Evolutionary conservation across 2,329 filamentous ascomycete species (phyloP), one percentile per base, ranked within the genome.

Genomic region (Talaromyces sp.): DNA sequence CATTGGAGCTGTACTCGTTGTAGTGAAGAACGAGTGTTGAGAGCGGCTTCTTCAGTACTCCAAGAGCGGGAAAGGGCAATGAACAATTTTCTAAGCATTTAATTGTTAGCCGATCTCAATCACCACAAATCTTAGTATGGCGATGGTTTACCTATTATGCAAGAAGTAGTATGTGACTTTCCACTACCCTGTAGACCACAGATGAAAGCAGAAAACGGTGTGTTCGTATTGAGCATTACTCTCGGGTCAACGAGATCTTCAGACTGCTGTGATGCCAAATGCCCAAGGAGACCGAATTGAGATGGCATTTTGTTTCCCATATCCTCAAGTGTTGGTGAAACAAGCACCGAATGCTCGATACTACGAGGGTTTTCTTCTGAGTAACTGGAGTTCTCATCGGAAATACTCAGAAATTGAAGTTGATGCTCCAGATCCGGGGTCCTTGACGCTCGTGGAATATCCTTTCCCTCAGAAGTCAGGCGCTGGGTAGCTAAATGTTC

Each of bases 181-280:
- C 87, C 87, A 48, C 82, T 84, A 0, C 87, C 87, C 69, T 89
- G 86, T 1, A 83, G 83, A 1, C 87, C 87, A 66, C 87, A 89
- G 22, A 89, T 84, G 71, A 89, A 89, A 11, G 65, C 65, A 27
- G 65, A 66, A 41, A 66, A 66, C 6, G 65, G 65, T 5, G 62
- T 64, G 4, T 66, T 66, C 7, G 65, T 66, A 37, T 66, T 66
- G 14, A 66, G 65, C 65, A 66, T 66, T 27, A 66, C 60, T 19
- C 65, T 48, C 14, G 65, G 65, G 19, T 66, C 65, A 27, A 66
- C 37, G 9, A 66, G 52, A 10, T 65, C 64, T 43, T 65, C 58
- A 16, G 64, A 56, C 27, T 63, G 64, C 13, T 58, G 45, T 31
- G 60, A 59, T 22, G 60, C 60, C 37, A 66, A 47, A 27, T 66